Base-by-base conservation (phyloP, 2,329 filamentous ascomycete species). In the Aspergillus carbonarius region DNA sequence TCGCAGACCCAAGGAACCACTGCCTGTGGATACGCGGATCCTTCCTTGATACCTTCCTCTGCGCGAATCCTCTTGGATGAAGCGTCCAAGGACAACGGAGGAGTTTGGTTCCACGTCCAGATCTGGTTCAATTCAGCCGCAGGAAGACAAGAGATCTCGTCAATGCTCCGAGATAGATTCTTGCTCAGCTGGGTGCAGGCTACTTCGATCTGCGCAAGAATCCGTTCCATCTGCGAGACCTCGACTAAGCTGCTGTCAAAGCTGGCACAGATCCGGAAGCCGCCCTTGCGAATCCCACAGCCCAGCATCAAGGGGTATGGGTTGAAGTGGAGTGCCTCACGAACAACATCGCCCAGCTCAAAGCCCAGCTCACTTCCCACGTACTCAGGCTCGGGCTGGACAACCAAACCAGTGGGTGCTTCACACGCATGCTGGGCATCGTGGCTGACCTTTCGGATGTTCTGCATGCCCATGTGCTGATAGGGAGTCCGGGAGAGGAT, bases 221-320 rank as follows among this genome's bases (percentile, higher is more conserved):
- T 69, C 13, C 72, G 63, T 49, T 76, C 58, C 76, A 79, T 78
- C 51, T 78, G 73, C 1, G 60, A 10, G 1, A 67, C 57, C 34
- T 70, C 62, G 18, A 79, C 66, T n/a, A 78, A 34, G 18, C 65
- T 71, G 54, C 63, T 72, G 44, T 80, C 78, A 37, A 79, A 80
- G 61, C 73, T 80, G 1, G 78, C 78, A 20, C 74, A 76, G 10
- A 80, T 72, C 57, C 76, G 67, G 55, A 82, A 77, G 1, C 79
- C 78, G 1, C 64, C 73, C 58, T 76, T 77, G 20, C 70, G 68
- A 5, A 81, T 75, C 5, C 77, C 77, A 63, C 73, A 81, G 3
- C 72, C 80, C 20, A 82, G 60, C 81, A 82, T 83, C 2, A 82
- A 70, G 4, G 80, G 76, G 59, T 82, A 82, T 0, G 79, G 74